Base-by-base conservation (phyloP, 306 rosid species). In the Vigna nakashimae region DNA sequence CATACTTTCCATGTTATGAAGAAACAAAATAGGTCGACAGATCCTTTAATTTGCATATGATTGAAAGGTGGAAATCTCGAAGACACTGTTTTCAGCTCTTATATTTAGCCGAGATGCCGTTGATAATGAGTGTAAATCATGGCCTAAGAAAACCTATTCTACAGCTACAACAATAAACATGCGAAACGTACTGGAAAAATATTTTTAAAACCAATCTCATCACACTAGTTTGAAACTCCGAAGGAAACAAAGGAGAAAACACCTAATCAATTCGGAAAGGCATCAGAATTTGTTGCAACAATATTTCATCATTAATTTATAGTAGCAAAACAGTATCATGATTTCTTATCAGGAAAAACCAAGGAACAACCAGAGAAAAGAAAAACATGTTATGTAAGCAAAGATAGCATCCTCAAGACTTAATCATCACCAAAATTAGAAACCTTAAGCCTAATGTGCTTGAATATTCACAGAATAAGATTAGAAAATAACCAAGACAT, bases 401-500 rank as follows among this genome's bases (percentile, higher is more conserved):
- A 36, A 72, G 13, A 43, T 6, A 28, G 66, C 66, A 34, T 81
- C 75, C 53, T 15, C 43, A 18, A 20, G 18, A 59, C 59, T 20
- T 10, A 1, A 40, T 74, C 38, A 69, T 70, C 17, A 20, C 69
- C 57, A 85, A 71, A 30, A 38, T 28, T 38, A 32, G 68, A 65
- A 57, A 71, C 15, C 65, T 36, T 7, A 12, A 34, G 24, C 64
- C 51, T 45, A 50, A 9, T 45, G 56, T 71, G 58, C 71, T 46
- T 18, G 20, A 36, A 26, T 14, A n/a, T 50, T 9, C 57, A 60
- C 43, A 46, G 53, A 71, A 59, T 50, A 40, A 32, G 68, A 56
- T 65, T 38, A 65, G 57, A 38, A 50, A 53, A 69, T 63, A 73
- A 80, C 51, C 14, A 71, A 12, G 32, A 60, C 70, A 83, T 36